Conservation (phyloP, 2,329 filamentous ascomycete genomes). For the Epichloe aotearoae region DNA sequence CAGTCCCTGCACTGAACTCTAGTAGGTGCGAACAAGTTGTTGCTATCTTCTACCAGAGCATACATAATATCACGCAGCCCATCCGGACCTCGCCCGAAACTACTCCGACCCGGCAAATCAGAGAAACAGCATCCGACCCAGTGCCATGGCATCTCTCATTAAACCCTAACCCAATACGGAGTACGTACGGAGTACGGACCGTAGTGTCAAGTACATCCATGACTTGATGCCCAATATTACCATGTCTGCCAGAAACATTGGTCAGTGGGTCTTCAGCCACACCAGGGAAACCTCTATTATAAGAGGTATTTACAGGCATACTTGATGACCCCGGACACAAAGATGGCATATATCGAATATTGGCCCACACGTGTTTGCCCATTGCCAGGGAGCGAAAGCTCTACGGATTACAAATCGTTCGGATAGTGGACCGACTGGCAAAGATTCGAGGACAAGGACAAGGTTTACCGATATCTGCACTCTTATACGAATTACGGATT, state of each 20-base stretch:
- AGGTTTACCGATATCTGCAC: conserved; percentile 53
- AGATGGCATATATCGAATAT: conserved; percentile 57
- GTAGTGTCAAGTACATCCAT: conserved; percentile 49
- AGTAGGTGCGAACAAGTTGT: conserved; percentile 54
- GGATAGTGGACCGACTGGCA: conserved; percentile 55
- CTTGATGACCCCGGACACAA: conserved; percentile 55
- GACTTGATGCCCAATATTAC: conserved; percentile 32
- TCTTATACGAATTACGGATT: conserved; percentile 23
- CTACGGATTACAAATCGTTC: conserved; percentile 36
- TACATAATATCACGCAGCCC: conserved; percentile 38
- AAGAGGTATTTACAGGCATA: conserved; percentile 48
- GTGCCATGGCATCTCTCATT: no score
- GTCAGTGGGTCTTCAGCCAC: conserved; percentile 52
- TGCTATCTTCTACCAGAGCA: conserved; percentile 48
- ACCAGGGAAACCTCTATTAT: conserved; percentile 52
- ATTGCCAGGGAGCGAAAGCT: conserved; percentile 52
- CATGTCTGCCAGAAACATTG: conserved; percentile 59
- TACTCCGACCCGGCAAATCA: conserved; percentile 47
- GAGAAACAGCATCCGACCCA: conserved; percentile 15
- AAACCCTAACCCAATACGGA: no score
- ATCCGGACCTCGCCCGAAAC: conserved; percentile 49
- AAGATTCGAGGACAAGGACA: conserved; percentile 47
- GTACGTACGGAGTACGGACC: conserved; percentile 10
- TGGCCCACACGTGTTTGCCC: conserved; percentile 50
- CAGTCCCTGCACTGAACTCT: conserved; percentile 49